Base-by-base conservation (phyloP, 2,329 filamentous ascomycete genomes). In the Penicillium psychrosexuale region DNA sequence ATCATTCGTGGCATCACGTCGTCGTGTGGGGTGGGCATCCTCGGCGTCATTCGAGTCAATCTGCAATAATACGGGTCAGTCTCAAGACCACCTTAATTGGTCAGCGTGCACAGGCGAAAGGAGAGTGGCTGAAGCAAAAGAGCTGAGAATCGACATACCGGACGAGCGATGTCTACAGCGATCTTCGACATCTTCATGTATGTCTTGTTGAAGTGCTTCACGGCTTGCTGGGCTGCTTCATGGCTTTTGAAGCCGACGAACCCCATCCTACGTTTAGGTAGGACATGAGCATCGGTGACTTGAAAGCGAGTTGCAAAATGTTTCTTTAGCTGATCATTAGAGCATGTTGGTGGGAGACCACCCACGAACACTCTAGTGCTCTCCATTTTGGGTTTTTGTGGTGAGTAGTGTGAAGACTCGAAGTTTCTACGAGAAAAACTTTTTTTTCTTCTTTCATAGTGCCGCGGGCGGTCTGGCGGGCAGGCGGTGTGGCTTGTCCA, bases 121-220 rank as follows among this genome's bases (percentile, higher is more conserved):
- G 44, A 52, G 31, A 31, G 51, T 51, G 52, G 49, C 42, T 61
- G 53, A 53, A 49, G 47, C 55, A 59, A 59, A 30, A 52, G 46
- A 40, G n/a, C 42, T 34, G 56, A 48, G 44, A 37, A 47, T 47
- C 33, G 50, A 75, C 83, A 70, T 78, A 95, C 89, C 57, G 94
- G 88, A 72, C 84, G 87, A 53, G 94, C 94, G 68, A 94, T 78
- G 77, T 97, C 92, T 59, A 97, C 94, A 30, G 82, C 83, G 67
- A 99, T 91, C 78, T 88, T 95, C 55, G 92, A 96, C 89, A 97
- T 94, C 66, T 91, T 90, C 67, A 99, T 91, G 75, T 91, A 99
- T 60, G 92, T 88, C 72, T 85, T 90, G 80, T 99, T 92, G 81
- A 97, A 97, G 78, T 96, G 96, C 74, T 90, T 92, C 71, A 95